Conservation (phyloP, 2,329 filamentous ascomycete genomes). For the Botrytis tulipae region DNA sequence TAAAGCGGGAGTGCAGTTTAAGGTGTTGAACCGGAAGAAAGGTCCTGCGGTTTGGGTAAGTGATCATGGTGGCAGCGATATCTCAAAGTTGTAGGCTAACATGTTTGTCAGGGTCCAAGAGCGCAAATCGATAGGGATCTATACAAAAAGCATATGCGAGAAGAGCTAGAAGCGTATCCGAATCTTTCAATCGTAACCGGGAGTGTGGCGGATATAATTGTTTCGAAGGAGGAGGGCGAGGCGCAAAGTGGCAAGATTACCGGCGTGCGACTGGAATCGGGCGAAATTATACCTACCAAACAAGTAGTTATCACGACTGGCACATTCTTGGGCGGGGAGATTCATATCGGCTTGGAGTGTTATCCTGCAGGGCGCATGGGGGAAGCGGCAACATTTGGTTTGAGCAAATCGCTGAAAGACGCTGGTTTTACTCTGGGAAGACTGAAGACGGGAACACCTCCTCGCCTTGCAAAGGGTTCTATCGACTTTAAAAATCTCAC, state of each 20-base stretch:
- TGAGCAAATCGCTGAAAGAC: constrained; percentile 85
- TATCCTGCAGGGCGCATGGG: constrained; percentile 90
- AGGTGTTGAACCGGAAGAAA: constrained; percentile 82
- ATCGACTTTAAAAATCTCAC: constrained; percentile 77
- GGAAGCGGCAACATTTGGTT: constrained; percentile 85
- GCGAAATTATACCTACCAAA: constrained; percentile 74
- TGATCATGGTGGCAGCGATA: background rate
- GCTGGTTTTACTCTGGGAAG: constrained; percentile 88
- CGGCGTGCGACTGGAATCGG: constrained; percentile 83
- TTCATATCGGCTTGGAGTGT: constrained; percentile 84
- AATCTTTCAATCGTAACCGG: constrained; percentile 80
- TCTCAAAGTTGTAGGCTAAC: background rate
- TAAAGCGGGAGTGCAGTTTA: constrained; percentile 92
- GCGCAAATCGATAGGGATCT: constrained; percentile 92
- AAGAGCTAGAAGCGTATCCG: constrained; percentile 74
- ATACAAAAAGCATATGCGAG: constrained; percentile 87
- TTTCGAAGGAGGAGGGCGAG: constrained; percentile 54
- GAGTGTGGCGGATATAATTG: constrained; percentile 88
- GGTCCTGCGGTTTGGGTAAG: constrained; percentile 85
- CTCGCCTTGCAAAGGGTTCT: constrained; percentile 74
- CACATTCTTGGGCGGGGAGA: constrained; percentile 92
- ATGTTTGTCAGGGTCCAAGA: constrained; percentile 63
- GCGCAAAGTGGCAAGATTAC: constrained; percentile 69
- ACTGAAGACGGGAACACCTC: constrained; percentile 93
- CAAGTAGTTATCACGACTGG: constrained; percentile 94